Evolutionary conservation across 164 flowering plant genomes (phyloP), one percentile per base, ranked within the genome.

Genomic region (Cinnamomum chago): DNA sequence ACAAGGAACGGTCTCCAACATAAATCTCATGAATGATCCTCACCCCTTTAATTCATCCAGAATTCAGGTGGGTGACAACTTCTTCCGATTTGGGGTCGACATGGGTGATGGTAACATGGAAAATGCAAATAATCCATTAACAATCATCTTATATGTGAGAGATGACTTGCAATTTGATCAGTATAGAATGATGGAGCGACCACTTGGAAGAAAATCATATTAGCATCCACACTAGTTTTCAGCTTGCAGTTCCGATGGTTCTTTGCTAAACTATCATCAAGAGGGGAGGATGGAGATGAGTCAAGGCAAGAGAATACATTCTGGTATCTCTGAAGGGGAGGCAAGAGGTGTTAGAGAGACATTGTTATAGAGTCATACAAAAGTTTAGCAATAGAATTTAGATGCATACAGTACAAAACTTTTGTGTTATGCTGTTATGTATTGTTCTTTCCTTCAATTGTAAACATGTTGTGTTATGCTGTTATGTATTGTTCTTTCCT

Each of bases 91-190:
- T 30, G 86, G 86, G 27, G 23, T 58, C 23, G 71, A 74, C 18
- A 64, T 83, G 72, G 90, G 81, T 22, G 81, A 77, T 62, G 84
- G 76, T 33, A 64, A 82, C 23, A 74, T 78, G 17, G 85, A 83
- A 58, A 85, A 81, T 28, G 50, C 83, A 12, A 83, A 70, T 77
- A 50, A 75, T 11, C 80, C 25, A 68, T 74, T 27, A 84, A 80
- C 75, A 75, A 13, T 71, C 78, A 13, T 55, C 28, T 82, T 28
- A 73, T 82, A 83, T 27, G 47, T 79, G 1, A 73, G 82, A 70
- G 86, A 81, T 10, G 88, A 84, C 9, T 65, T 47, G 52, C 84
- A 81, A 27, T 84, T 88, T 58, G 85, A 86, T 50, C 83, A 80
- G 66, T 78, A 77, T 58, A 88, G 85, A 79, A 75, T 72, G 62